Evolutionary conservation across 768 basidiomycete species (phyloP).

Genomic region (Russula dissimulans): DNA sequence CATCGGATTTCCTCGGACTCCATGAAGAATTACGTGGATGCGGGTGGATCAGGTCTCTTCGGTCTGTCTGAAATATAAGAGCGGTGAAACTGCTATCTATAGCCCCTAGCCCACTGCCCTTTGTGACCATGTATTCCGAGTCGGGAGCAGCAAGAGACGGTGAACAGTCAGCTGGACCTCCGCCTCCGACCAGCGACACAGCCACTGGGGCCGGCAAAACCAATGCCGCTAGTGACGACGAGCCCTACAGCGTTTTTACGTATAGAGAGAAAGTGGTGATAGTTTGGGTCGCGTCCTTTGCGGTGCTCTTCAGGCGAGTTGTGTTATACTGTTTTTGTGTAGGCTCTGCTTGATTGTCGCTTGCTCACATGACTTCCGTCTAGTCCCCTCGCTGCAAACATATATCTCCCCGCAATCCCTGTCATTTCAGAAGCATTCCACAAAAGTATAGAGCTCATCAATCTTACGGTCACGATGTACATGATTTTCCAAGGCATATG

Average conservation of each 20-base stretch:
- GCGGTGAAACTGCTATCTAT: too few species aligned
- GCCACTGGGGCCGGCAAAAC: not conserved
- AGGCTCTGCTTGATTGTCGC: not conserved
- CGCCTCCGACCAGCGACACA: not conserved
- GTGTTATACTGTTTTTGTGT: not conserved
- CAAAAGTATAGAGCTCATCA: slow-evolving; percentile 61
- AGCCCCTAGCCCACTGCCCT: not conserved
- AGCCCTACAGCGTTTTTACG: slow-evolving; percentile 43
- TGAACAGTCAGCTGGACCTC: not conserved
- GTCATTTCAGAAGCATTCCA: slow-evolving; percentile 51
- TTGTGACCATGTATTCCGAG: not conserved
- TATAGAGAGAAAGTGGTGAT: slow-evolving; percentile 59
- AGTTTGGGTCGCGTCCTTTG: slow-evolving; percentile 46
- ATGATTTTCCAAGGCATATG: slow-evolving; percentile 60
- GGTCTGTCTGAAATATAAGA: too few species aligned
- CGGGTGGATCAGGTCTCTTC: too few species aligned
- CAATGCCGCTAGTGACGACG: slow-evolving; percentile 23
- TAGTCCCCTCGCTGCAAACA: slow-evolving; percentile 64
- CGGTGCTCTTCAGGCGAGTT: slow-evolving; percentile 52
- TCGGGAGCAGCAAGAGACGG: not conserved
- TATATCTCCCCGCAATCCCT: slow-evolving; percentile 77
- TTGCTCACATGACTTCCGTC: not conserved
- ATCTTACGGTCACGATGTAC: slow-evolving; percentile 72
- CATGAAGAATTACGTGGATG: too few species aligned
- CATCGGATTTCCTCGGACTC: too few species aligned